A percentile compares a stretch with the other conserved stretches of the same genome.
Evolutionary conservation across 2,329 filamentous ascomycete genomes (phyloP).

Genomic region (Ilyonectria robusta): DNA sequence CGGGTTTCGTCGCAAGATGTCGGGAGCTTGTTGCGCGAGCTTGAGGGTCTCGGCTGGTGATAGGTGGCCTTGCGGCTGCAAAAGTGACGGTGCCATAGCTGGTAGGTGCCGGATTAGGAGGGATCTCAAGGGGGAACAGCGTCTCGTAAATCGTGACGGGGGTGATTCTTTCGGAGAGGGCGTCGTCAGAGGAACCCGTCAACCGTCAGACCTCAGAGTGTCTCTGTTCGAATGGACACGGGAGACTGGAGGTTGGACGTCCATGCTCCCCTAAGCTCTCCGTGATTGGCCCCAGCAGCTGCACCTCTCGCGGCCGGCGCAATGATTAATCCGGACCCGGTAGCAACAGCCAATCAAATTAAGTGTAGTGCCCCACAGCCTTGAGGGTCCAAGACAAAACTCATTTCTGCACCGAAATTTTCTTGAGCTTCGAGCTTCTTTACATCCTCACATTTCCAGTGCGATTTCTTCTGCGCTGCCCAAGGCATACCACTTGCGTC

Average conservation of each 20-base stretch:
- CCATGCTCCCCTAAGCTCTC: constrained; percentile 6
- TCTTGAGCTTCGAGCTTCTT: constrained; percentile 37
- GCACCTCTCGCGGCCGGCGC: constrained; percentile 13
- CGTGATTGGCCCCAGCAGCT: constrained; percentile 39
- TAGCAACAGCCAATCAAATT: background rate
- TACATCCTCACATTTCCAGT: constrained; percentile 37
- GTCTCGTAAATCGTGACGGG: background rate
- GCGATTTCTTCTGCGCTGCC: constrained; percentile 32
- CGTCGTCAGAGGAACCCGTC: constrained; percentile 13
- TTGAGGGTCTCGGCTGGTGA: constrained; percentile 69
- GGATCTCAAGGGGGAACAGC: constrained; percentile 20
- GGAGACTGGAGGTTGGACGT: constrained; percentile 36
- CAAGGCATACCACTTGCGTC: constrained; percentile 38
- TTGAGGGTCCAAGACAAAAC: constrained; percentile 43
- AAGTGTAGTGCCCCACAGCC: constrained; percentile 18
- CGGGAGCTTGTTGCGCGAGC: constrained; percentile 73
- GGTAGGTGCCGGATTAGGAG: background rate
- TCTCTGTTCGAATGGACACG: constrained; percentile 38
- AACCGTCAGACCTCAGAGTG: constrained; percentile 30
- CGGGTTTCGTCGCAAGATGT: constrained; percentile 67
- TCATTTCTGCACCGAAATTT: constrained; percentile 39
- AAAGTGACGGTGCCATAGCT: constrained; percentile 66
- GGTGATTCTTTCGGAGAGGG: constrained; percentile 1
- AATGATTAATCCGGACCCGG: constrained; percentile 26
- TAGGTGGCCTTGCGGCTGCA: constrained; percentile 70